Percentiles rank a stretch among this genome's conserved stretches.
These are phyloP conservation scores for Spathaspora passalidarum DNA, from an alignment of 805 yeast species.

Conservation along the genomic window DNA sequence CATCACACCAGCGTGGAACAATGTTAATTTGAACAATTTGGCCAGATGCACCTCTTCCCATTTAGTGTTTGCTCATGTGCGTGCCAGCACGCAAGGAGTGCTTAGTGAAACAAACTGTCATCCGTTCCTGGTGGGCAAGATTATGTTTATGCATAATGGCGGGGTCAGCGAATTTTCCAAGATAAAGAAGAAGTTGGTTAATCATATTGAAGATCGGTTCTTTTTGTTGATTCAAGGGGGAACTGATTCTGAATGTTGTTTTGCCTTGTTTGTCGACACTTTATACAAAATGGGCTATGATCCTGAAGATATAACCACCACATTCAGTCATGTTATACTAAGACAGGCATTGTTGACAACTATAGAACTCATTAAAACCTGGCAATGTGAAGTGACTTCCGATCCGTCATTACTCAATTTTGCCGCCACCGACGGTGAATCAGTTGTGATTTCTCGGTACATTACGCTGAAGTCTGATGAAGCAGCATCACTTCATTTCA, in stretches of 20 bases:
- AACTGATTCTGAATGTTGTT: constrained; percentile 94
- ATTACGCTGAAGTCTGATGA: constrained; percentile 88
- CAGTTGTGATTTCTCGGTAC: constrained; percentile 84
- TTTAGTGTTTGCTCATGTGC: constrained; percentile 89
- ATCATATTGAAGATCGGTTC: constrained; percentile 75
- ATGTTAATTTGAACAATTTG: constrained; percentile 78
- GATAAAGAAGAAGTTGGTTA: constrained; percentile 71
- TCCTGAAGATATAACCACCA: constrained; percentile 40
- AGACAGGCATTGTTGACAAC: constrained; percentile 71
- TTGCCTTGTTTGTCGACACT: constrained; percentile 82
- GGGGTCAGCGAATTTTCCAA: constrained; percentile 69
- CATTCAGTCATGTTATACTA: constrained; percentile 52
- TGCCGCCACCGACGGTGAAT: constrained; percentile 91
- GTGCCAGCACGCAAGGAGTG: constrained; percentile 95
- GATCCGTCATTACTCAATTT: constrained; percentile 84
- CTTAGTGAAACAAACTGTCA: constrained; percentile 95
- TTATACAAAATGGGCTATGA: constrained; percentile 73
- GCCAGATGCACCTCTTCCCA: constrained; percentile 84
- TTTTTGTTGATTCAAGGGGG: constrained; percentile 84
- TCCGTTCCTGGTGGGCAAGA: constrained; percentile 82
- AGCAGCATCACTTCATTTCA: constrained; percentile 93
- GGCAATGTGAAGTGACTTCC: constrained; percentile 64
- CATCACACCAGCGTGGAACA: constrained; percentile 98
- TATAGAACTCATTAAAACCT: constrained; percentile 69
- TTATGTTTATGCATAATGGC: constrained; percentile 98